These are phyloP conservation scores for Termitomyces sp. DNA, from an alignment of 768 basidiomycete genomes.

Conservation along the genomic window DNA sequence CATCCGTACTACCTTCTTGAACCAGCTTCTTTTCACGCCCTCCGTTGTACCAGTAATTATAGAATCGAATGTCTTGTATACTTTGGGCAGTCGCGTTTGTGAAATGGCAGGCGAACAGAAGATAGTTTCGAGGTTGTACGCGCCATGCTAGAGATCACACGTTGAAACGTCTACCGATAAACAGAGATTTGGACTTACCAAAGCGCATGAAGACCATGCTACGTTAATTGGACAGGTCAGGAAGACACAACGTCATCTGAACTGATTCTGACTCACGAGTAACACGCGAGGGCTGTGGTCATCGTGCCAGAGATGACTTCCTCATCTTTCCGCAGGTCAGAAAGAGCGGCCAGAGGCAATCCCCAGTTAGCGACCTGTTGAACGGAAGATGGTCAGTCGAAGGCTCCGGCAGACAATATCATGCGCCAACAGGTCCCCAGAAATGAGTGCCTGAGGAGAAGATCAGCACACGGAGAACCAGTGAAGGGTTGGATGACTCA, in stretches of 20 bases:
- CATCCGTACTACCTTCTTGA: slow-evolving; percentile 19
- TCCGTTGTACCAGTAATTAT: slow-evolving; percentile 88
- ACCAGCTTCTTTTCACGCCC: slow-evolving; percentile 72
- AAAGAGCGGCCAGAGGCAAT: slow-evolving; percentile 86
- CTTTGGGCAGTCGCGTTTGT: slow-evolving; percentile 88
- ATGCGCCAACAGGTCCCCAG: slow-evolving; percentile 88
- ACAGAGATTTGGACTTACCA: slow-evolving; percentile 41
- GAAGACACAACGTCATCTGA: slow-evolving; percentile 3
- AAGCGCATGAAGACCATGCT: slow-evolving; percentile 93
- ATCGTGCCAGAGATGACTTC: slow-evolving; percentile 96
- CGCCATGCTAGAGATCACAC: slow-evolving; percentile 65
- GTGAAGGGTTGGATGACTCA: slow-evolving; percentile 31
- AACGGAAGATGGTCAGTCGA: not conserved
- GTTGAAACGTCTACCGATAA: not conserved
- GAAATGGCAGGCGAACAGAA: slow-evolving; percentile 89
- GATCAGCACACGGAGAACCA: slow-evolving; percentile 2
- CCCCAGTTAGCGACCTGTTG: slow-evolving; percentile 96
- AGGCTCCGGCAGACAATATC: not conserved
- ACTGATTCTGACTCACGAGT: slow-evolving; percentile 76
- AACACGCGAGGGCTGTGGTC: slow-evolving; percentile 84
- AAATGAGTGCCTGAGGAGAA: slow-evolving; percentile 79
- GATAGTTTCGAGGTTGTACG: slow-evolving; percentile 93
- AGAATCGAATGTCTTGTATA: slow-evolving; percentile 78
- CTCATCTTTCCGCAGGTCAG: slow-evolving; percentile 91
- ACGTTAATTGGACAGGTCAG: slow-evolving; percentile 2